Evolutionary conservation across 2,329 filamentous ascomycete species (phyloP).

Genomic region (Plectosphaerella cucumerina): DNA sequence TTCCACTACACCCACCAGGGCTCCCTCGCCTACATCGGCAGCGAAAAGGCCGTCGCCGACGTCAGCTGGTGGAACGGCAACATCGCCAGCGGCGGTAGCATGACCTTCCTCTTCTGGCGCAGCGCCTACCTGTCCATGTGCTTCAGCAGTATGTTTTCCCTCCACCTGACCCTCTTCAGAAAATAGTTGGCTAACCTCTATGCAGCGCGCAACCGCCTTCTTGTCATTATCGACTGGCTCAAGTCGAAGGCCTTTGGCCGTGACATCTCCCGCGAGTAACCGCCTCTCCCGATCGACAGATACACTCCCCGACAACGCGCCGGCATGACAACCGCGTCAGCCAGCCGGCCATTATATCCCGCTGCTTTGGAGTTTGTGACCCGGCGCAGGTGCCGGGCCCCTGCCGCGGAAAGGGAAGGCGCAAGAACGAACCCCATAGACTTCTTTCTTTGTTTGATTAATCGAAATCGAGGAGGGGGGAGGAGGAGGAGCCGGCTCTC

Average conservation of each 20-base stretch:
- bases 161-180: neutral
- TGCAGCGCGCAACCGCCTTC: slow-evolving; percentile 83
- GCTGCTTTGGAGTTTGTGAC: too few species aligned
- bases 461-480: too few species aligned
- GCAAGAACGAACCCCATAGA: too few species aligned
- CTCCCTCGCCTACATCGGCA: slow-evolving; percentile 94
- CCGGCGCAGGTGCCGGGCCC: too few species aligned
- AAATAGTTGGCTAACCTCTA: slow-evolving; percentile 10
- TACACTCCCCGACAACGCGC: too few species aligned
- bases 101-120: slow-evolving; percentile 98
- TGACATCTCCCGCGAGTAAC: slow-evolving; percentile 81
- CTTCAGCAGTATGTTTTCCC: slow-evolving; percentile 82
- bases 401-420: too few species aligned
- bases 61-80: slow-evolving; percentile 97
- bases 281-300: neutral
- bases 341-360: too few species aligned
- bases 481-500: too few species aligned
- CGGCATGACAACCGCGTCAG: too few species aligned
- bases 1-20: slow-evolving; percentile 99
- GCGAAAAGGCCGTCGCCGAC: slow-evolving; percentile 95
- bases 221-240: slow-evolving; percentile 91
- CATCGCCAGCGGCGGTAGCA: slow-evolving; percentile 83
- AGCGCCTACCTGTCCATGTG: slow-evolving; percentile 99
- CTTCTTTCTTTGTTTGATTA: too few species aligned
- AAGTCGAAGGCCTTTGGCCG: slow-evolving; percentile 97